Evolutionary conservation across 768 basidiomycete species (phyloP).

Genomic region (Russula olivacea): DNA sequence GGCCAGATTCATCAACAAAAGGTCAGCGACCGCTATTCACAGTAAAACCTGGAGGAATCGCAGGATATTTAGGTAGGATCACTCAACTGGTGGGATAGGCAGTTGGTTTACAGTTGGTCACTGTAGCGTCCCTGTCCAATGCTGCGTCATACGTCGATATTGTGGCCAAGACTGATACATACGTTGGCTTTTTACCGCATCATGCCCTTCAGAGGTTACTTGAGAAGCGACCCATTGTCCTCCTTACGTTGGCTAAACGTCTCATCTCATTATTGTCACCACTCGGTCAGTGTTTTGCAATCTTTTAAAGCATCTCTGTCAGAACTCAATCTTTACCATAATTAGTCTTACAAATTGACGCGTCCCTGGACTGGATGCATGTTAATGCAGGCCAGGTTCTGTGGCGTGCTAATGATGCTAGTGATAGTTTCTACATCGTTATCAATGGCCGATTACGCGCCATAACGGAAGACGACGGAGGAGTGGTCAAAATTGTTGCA

Average conservation of each 20-base stretch:
- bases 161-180: conserved; percentile 95
- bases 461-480: conserved; percentile 71
- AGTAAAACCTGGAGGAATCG: conserved; percentile 95
- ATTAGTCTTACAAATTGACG: conserved; percentile 91
- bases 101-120: background rate
- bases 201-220: conserved; percentile 83
- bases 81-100: background rate
- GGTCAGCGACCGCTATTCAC: conserved; percentile 64
- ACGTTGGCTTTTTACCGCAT: conserved; percentile 90
- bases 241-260: conserved; percentile 93
- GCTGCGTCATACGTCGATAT: conserved; percentile 96
- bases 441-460: conserved; percentile 94
- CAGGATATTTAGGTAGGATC: conserved; percentile 79
- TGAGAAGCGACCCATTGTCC: conserved; percentile 91
- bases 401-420: conserved; percentile 84
- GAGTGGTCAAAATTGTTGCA: conserved; percentile 72
- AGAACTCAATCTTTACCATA: background rate
- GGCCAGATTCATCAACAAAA: conserved; percentile 43
- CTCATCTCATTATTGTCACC: conserved; percentile 92
- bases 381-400: conserved; percentile 92
- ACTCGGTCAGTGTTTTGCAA: conserved; percentile 48
- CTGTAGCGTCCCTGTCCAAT: conserved; percentile 76
- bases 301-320: background rate
- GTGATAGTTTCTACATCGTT: conserved; percentile 97
- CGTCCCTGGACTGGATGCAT: conserved; percentile 97